phyloP scores from a whole-genome alignment of 805 yeast species.

The Wickerhamomyces hampshirensis region DNA sequence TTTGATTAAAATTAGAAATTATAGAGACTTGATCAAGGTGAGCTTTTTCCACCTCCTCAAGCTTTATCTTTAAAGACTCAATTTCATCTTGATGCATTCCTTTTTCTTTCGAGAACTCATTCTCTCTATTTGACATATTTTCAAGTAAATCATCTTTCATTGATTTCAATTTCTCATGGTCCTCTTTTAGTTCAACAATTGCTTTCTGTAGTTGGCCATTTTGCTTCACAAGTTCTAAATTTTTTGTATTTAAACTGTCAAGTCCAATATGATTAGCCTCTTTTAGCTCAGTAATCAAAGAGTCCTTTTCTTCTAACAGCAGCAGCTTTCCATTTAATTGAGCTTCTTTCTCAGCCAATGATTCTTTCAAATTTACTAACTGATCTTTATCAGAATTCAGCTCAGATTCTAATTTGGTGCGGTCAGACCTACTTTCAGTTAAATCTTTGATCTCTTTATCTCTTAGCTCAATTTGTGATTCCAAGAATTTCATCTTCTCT shows the following conservation, averaged over 20 bases:
- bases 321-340: neutral
- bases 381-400: neutral
- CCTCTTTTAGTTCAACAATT: constrained; percentile 14
- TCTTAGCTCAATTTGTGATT: neutral
- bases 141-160: constrained; percentile 63
- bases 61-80: constrained; percentile 35
- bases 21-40: constrained; percentile 26
- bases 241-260: neutral
- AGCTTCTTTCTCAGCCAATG: constrained; percentile 4
- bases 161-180: constrained; percentile 24
- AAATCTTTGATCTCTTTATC: neutral
- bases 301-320: constrained; percentile 8
- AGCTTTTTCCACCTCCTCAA: constrained; percentile 48
- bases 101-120: constrained; percentile 52
- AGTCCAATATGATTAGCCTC: neutral
- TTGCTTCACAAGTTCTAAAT: constrained; percentile 2
- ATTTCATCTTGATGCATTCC: constrained; percentile 45
- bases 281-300: constrained; percentile 1
- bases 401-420: neutral
- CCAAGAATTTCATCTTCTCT: constrained; percentile 1
- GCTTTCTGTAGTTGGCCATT: constrained; percentile 1
- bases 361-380: constrained; percentile 1
- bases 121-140: constrained; percentile 62
- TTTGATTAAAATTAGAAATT: constrained; percentile 1
- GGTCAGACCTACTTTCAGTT: neutral